Evolutionary conservation across 2,329 filamentous ascomycete genomes (phyloP).

Genomic region (Colletotrichum shisoi): DNA sequence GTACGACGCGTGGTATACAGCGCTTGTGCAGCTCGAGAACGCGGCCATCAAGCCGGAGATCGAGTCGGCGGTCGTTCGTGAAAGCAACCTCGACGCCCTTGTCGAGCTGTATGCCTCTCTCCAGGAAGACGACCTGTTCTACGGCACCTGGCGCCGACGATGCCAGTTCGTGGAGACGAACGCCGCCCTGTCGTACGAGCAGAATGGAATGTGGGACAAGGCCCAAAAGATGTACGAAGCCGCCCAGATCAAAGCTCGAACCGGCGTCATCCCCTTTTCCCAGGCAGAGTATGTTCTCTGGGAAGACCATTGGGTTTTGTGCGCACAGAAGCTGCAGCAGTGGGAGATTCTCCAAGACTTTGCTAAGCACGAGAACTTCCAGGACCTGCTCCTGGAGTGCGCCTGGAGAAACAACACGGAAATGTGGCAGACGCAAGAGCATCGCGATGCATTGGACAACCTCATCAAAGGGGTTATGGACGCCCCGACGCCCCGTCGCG

Average conservation of each 20-base stretch:
- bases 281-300: constrained; percentile 98
- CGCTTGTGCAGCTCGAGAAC: constrained; percentile 87
- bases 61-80: constrained; percentile 82
- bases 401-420: constrained; percentile 95
- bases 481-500: constrained; percentile 88
- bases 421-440: constrained; percentile 87
- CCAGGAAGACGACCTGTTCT: constrained; percentile 96
- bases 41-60: constrained; percentile 83
- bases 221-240: constrained; percentile 96
- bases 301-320: constrained; percentile 99
- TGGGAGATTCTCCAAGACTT: constrained; percentile 99
- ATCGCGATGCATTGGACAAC: constrained; percentile 87
- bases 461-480: constrained; percentile 98
- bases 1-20: constrained; percentile 98
- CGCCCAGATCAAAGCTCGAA: constrained; percentile 95
- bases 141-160: constrained; percentile 92
- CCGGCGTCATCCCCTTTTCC: constrained; percentile 94
- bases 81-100: constrained; percentile 96
- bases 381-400: constrained; percentile 92
- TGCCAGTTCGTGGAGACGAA: constrained; percentile 98
- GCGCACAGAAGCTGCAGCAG: constrained; percentile 96
- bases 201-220: constrained; percentile 99
- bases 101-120: constrained; percentile 89
- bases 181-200: constrained; percentile 94
- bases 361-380: constrained; percentile 98